A percentile compares a stretch with the other conserved stretches of the same genome.
Evolutionary conservation across 2,329 filamentous ascomycete genomes (phyloP).

Genomic region (Colletotrichum godetiae): DNA sequence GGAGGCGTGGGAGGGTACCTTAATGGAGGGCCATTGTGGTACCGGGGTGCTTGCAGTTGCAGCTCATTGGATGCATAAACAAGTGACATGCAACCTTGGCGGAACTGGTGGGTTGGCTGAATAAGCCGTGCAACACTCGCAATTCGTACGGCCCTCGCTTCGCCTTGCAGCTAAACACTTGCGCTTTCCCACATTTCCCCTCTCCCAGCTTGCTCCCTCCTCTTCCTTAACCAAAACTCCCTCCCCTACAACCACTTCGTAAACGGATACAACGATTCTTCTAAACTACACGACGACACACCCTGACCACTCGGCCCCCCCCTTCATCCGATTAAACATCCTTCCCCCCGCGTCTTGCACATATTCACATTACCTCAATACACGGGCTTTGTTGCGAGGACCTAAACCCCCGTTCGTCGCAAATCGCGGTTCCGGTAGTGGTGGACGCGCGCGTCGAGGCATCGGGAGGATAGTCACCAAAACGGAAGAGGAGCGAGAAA

Average conservation of each 20-base stretch:
- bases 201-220: slow-evolving; percentile 10
- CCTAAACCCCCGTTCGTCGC: background rate
- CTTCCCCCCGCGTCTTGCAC: slow-evolving; percentile 7
- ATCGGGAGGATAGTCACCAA: background rate
- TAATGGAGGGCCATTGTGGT: background rate
- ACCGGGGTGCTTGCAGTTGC: background rate
- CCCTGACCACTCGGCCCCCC: background rate
- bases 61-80: slow-evolving; percentile 21
- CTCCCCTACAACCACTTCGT: background rate
- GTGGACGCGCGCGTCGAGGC: slow-evolving; percentile 4
- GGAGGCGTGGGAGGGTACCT: background rate
- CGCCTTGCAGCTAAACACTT: slow-evolving; percentile 22
- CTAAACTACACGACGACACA: background rate
- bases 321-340: slow-evolving; percentile 14
- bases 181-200: slow-evolving; percentile 23
- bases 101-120: background rate
- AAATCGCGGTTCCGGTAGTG: background rate
- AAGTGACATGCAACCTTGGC: slow-evolving; percentile 21
- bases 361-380: slow-evolving; percentile 10
- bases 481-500: background rate
- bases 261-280: slow-evolving; percentile 37
- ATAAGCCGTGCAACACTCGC: background rate
- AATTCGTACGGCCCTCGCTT: slow-evolving; percentile 6
- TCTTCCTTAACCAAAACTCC: slow-evolving; percentile 35
- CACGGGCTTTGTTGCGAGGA: background rate